Evolutionary conservation across 306 rosid species (phyloP).

Genomic region (Prosopis cineraria): DNA sequence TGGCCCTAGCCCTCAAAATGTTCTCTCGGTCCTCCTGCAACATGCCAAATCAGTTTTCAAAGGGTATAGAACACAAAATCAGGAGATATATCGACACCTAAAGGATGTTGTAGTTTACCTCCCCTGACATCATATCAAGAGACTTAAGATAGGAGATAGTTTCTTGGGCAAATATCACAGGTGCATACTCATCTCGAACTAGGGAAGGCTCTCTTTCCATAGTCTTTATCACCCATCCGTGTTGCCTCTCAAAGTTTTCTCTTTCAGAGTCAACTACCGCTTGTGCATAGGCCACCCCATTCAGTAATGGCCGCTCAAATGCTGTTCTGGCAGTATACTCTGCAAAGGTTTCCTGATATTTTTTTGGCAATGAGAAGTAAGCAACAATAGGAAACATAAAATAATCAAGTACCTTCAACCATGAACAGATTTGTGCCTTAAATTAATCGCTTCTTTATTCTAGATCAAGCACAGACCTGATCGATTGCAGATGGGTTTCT

Average conservation of each 20-base stretch:
- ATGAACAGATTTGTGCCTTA: conserved; percentile 6
- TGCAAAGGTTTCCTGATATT: conserved; percentile 83
- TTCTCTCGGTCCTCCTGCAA: conserved; percentile 93
- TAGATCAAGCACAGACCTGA: conserved; percentile 66
- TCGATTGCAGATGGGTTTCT: conserved; percentile 92
- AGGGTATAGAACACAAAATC: conserved; percentile 1
- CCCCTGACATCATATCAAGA: conserved; percentile 99
- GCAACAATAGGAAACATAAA: not conserved
- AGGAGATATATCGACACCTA: not conserved
- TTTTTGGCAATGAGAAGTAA: conserved; percentile 10
- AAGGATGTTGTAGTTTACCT: conserved; percentile 53
- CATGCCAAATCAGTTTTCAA: conserved; percentile 25
- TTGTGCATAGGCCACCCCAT: conserved; percentile 96
- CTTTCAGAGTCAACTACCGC: conserved; percentile 81
- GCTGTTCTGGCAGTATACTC: conserved; percentile 96
- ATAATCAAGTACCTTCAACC: not conserved
- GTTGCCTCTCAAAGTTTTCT: conserved; percentile 72
- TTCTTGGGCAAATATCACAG: conserved; percentile 91
- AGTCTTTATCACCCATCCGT: conserved; percentile 93
- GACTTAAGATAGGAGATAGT: conserved; percentile 88
- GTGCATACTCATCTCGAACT: conserved; percentile 91
- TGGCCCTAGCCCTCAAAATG: conserved; percentile 94
- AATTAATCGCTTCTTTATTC: not conserved
- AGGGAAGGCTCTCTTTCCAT: conserved; percentile 84
- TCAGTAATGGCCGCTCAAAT: conserved; percentile 90